phyloP scores from a whole-genome alignment of 2,329 filamentous ascomycete species.

The Chrysosporium queenslandicum region DNA sequence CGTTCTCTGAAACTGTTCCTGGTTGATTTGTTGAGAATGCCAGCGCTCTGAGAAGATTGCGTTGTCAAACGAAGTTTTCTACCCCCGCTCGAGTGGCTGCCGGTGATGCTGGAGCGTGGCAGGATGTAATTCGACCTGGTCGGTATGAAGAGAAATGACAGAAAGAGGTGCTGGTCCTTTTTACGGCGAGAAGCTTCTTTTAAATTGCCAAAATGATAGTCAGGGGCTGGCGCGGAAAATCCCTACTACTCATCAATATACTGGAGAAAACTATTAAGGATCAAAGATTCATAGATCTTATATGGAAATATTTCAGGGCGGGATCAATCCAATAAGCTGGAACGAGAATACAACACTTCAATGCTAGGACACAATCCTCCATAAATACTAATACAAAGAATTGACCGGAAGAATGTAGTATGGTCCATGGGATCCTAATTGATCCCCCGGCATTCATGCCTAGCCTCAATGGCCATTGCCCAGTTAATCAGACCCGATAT shows the following conservation, averaged over 20 bases:
- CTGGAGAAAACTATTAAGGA: too few relatives aligned
- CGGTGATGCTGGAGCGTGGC: not conserved
- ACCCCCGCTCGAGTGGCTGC: not conserved
- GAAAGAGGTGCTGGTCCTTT: not conserved
- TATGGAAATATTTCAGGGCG: too few relatives aligned
- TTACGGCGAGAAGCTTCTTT: not conserved
- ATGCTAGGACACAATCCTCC: not conserved
- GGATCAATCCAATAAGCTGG: too few relatives aligned
- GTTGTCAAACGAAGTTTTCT: too few relatives aligned
- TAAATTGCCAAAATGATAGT: not conserved
- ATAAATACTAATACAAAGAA: not conserved
- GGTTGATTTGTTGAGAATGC: not conserved
- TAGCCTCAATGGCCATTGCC: not conserved
- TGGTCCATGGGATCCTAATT: not conserved
- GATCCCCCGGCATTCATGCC: not conserved
- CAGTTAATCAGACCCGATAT: not conserved
- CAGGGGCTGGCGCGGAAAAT: not conserved
- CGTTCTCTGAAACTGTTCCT: not conserved
- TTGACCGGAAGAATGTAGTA: not conserved
- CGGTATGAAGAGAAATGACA: not conserved
- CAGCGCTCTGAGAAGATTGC: too few relatives aligned
- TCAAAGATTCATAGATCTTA: too few relatives aligned
- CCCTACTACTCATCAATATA: not conserved
- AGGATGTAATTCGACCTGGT: constrained; percentile 6
- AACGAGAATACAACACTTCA: not conserved